A percentile compares a stretch with the other conserved stretches of the same genome.
phyloP scores from a whole-genome alignment of 371 early-diverging fungal genomes.

The Batkoa obscura region DNA sequence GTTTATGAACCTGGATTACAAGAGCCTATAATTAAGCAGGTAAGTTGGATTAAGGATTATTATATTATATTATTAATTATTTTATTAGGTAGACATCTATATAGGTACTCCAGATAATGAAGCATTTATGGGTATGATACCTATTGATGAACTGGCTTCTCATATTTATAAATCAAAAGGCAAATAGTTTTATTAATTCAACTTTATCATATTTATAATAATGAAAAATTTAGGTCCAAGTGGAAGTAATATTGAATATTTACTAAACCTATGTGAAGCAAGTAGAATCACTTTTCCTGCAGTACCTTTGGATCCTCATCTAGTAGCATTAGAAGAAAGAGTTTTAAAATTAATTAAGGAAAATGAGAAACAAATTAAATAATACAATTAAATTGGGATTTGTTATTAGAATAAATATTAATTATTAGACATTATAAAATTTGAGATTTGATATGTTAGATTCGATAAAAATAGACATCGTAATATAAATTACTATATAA shows the following conservation, averaged over 20 bases:
- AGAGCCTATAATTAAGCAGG: constrained; percentile 19
- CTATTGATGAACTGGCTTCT: constrained; percentile 40
- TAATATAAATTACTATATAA: too few relatives aligned
- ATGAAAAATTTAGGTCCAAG: too few relatives aligned
- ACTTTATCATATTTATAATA: too few relatives aligned
- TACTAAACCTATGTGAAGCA: constrained; percentile 44
- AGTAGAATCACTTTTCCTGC: neutral
- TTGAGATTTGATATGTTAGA: too few relatives aligned
- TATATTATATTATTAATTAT: neutral
- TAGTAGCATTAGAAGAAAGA: neutral
- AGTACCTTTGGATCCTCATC: neutral
- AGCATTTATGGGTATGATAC: constrained; percentile 59
- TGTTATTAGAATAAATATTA: too few relatives aligned
- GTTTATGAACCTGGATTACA: constrained; percentile 28
- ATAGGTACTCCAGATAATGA: constrained; percentile 64
- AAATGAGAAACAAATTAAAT: too few relatives aligned
- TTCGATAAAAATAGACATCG: too few relatives aligned
- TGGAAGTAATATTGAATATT: constrained; percentile 58
- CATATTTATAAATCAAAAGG: constrained; percentile 51
- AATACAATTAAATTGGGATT: too few relatives aligned
- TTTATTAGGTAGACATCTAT: constrained; percentile 46
- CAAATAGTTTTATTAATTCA: constrained; percentile 5
- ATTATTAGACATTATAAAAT: too few relatives aligned
- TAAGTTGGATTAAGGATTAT: neutral
- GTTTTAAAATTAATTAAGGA: neutral